Base-by-base conservation (phyloP, 164 flowering plant genomes). In the Taxillus chinensis region DNA sequence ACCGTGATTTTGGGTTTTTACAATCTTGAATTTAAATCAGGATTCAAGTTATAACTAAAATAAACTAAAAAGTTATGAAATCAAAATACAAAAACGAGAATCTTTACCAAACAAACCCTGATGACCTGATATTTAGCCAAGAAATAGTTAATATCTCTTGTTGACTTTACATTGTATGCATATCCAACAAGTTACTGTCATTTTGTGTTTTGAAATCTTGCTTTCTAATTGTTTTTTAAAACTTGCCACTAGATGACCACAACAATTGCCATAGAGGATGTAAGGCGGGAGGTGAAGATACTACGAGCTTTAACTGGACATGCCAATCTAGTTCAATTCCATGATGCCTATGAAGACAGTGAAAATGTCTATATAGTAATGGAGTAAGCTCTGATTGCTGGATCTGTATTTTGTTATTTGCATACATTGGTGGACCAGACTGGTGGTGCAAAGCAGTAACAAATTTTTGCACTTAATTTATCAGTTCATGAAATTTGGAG, bases 181-280 rank as follows among this genome's bases (percentile, higher is more conserved):
- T 43, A 27, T 27, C 27, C 27, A 27, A 43, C 46, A 43, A 43
- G 10, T 5, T 43, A 43, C 46, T 43, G 46, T 27, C 46, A 43
- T 2, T 48, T 48, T 48, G 9, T 14, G 12, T 48, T 48, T 48
- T 48, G 13, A 0, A 48, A 4, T 48, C 9, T 48, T 8, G 51
- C 64, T 41, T 63, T 41, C 39, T 58, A 7, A 52, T 60, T 71
- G 52, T 62, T 6, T 10, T 53, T 63, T 13, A 55, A 53, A 3
- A 4, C 39, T 38, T 38, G 61, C 55, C 62, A 38, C 39, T 63
- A 86, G 92, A 86, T 83, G 92, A 86, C 87, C 13, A 82, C 92
- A 15, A 78, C 92, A 10, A 84, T 86, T 69, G 82, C 92, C 40
- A 84, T 86, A 69, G 87, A 84, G 80, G 92, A 86, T 80, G 92